Percentiles rank a stretch among this genome's conserved stretches.
phyloP scores from a whole-genome alignment of 176 grass and related monocot species.

The maize (Zea mays) region Zm-B73-REFERENCE-NAM-5.0 NC_050097.1:176735501-176736000 shows the following conservation, averaged over 20 bases:
- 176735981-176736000: not conserved
- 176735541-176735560: not conserved
- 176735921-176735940: not conserved
- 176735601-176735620: not conserved
- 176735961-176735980: not conserved
- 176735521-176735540: not conserved
- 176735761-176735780: not conserved
- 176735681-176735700: not conserved
- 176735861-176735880: not conserved
- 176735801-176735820: conserved; percentile 12
- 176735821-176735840: conserved; percentile 4
- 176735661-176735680: not conserved
- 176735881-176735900: not conserved
- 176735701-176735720: not conserved
- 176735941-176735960: not conserved
- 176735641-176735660: not conserved
- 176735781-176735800: conserved; percentile 23
- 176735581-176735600: conserved; percentile 17
- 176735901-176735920: not conserved
- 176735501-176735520: not conserved
- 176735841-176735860: conserved; percentile 15
- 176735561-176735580: not conserved
- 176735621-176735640: not conserved
- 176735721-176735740: not conserved
- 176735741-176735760: conserved; percentile 6